These are phyloP conservation scores for Diplotaxis tenuifolia DNA, from an alignment of 345 rosid species.

Conservation along the genomic window DNA sequence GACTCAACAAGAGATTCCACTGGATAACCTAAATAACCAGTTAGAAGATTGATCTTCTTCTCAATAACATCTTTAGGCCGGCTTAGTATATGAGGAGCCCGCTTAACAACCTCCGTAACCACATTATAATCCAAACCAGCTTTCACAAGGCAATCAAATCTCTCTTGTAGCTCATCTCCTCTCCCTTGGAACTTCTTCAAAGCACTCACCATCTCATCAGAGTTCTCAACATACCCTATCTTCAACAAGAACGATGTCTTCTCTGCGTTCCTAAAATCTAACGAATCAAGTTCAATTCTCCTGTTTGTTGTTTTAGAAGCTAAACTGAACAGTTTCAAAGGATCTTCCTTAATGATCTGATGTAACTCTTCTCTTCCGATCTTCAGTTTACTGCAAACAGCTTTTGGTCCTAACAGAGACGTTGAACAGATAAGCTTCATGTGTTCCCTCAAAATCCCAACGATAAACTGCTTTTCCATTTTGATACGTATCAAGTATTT, in stretches of 20 bases:
- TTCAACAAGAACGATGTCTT: constrained; percentile 58
- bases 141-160: constrained; percentile 66
- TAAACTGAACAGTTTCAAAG: constrained; percentile 50
- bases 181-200: constrained; percentile 58
- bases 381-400: constrained; percentile 46
- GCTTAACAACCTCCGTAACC: constrained; percentile 50
- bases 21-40: constrained; percentile 55
- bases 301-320: constrained; percentile 45
- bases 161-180: constrained; percentile 62
- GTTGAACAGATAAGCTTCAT: constrained; percentile 47
- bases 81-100: constrained; percentile 64
- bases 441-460: constrained; percentile 36
- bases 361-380: constrained; percentile 44
- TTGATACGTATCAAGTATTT: constrained; percentile 48
- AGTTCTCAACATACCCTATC: constrained; percentile 53
- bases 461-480: constrained; percentile 48
- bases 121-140: constrained; percentile 62
- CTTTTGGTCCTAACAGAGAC: constrained; percentile 49
- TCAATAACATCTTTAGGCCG: constrained; percentile 49
- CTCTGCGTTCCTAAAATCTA: constrained; percentile 34
- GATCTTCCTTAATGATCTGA: constrained; percentile 53
- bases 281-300: constrained; percentile 47
- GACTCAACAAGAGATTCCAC: constrained; percentile 44
- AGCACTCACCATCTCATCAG: constrained; percentile 42
- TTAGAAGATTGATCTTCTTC: constrained; percentile 54